These are phyloP conservation scores for Lactifluus rugatus DNA, from an alignment of 768 basidiomycete species.

Conservation along the genomic window DNA sequence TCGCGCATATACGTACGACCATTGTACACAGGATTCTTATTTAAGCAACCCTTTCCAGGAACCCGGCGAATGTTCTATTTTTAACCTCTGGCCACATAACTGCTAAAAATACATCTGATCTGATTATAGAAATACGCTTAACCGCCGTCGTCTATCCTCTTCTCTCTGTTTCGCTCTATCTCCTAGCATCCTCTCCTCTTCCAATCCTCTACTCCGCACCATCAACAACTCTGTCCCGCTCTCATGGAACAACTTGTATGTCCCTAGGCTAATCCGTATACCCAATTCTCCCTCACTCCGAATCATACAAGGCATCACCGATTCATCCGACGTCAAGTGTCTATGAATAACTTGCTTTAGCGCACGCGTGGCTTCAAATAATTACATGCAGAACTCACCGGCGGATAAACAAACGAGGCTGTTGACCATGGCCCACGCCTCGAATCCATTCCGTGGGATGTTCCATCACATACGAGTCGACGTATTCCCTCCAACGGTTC, in stretches of 20 bases:
- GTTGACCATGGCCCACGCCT: slow-evolving; percentile 28
- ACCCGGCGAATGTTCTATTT: neutral
- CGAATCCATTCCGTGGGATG: slow-evolving; percentile 66
- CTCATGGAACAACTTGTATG: slow-evolving; percentile 65
- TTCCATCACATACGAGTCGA: slow-evolving; percentile 61
- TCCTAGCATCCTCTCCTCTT: slow-evolving; percentile 27
- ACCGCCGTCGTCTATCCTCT: slow-evolving; percentile 45
- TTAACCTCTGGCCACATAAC: neutral
- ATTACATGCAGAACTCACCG: neutral
- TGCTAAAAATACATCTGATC: no score
- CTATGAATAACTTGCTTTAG: slow-evolving; percentile 40
- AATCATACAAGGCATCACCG: slow-evolving; percentile 21
- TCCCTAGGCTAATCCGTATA: slow-evolving; percentile 47
- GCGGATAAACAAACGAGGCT: slow-evolving; percentile 22
- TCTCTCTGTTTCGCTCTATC: slow-evolving; percentile 37
- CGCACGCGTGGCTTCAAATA: neutral
- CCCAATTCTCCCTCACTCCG: slow-evolving; percentile 33
- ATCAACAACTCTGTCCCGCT: slow-evolving; percentile 50
- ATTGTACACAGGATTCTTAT: neutral
- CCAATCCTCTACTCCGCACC: slow-evolving; percentile 32
- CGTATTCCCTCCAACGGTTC: slow-evolving; percentile 65
- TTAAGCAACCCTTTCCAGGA: neutral
- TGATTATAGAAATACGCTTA: slow-evolving; percentile 2
- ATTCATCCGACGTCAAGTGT: slow-evolving; percentile 33
- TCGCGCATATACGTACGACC: no score